Evolutionary conservation across 2,329 filamentous ascomycete genomes (phyloP).

Genomic region (Fusarium concolor): DNA sequence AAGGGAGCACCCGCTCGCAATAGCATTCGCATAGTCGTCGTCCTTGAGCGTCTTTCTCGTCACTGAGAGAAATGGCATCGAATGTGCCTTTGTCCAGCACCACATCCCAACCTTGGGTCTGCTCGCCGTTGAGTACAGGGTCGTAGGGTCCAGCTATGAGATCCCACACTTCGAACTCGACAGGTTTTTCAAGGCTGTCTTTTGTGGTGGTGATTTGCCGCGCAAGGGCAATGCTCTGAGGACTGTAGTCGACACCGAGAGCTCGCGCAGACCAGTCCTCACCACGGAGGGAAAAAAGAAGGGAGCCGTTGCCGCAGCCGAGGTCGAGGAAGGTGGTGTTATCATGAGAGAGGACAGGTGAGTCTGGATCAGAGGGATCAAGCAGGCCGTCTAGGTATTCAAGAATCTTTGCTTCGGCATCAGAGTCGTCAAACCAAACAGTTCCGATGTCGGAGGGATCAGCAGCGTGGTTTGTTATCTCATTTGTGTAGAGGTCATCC

Average conservation of each 20-base stretch:
- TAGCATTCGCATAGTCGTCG: slow-evolving; percentile 81
- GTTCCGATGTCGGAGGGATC: slow-evolving; percentile 86
- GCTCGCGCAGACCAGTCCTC: slow-evolving; percentile 73
- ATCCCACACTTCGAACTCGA: slow-evolving; percentile 70
- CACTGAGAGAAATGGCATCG: slow-evolving; percentile 87
- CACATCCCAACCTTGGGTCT: slow-evolving; percentile 78
- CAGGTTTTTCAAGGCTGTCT: slow-evolving; percentile 35
- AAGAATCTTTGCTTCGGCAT: slow-evolving; percentile 85
- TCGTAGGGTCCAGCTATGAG: slow-evolving; percentile 61
- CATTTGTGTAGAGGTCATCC: slow-evolving; percentile 78
- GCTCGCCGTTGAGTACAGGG: slow-evolving; percentile 48
- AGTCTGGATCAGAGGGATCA: slow-evolving; percentile 42
- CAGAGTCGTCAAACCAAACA: slow-evolving; percentile 95
- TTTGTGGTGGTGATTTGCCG: slow-evolving; percentile 64
- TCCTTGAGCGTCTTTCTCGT: slow-evolving; percentile 63
- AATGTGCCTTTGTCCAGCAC: slow-evolving; percentile 99
- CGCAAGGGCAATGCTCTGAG: slow-evolving; percentile 79
- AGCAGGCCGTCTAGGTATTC: slow-evolving; percentile 67
- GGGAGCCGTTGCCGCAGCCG: slow-evolving; percentile 92
- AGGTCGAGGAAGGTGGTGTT: slow-evolving; percentile 81
- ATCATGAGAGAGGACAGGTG: slow-evolving; percentile 39
- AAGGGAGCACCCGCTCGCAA: slow-evolving; percentile 70
- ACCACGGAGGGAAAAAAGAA: slow-evolving; percentile 84
- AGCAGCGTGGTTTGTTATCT: slow-evolving; percentile 76
- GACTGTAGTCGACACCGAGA: slow-evolving; percentile 90